Evolutionary conservation across 1,139 yeast species (phyloP), one percentile per base, ranked within the genome.

Genomic region (Kodamaea arcana): DNA sequence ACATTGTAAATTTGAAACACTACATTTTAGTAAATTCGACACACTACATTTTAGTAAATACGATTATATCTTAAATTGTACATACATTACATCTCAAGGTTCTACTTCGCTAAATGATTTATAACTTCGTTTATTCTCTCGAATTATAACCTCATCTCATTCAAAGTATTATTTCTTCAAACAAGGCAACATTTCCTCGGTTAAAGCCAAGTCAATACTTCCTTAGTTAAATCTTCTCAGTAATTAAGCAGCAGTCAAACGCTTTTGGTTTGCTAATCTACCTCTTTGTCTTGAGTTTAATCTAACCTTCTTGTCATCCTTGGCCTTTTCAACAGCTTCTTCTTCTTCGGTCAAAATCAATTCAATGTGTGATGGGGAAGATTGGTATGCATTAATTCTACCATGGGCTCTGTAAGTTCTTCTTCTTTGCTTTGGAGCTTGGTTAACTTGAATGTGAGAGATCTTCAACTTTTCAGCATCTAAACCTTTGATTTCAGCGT

Each of bases 381-480:
- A 86, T 78, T 87, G 94, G 90, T 87, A 92, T 61, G 96, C 95
- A 76, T 90, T 92, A 71, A 88, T 86, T 83, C 97, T 90, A 85
- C 99, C 99, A 83, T 92, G 98, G 63, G 98, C 98, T 83, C 99
- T 92, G 96, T 79, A 94, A 67, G 98, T 92, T 80, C 99, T 88
- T 80, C 98, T 92, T 82, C 98, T 94, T 80, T 87, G 95, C 80
- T 88, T 88, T 77, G 98, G 98, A 63, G 98, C 98, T 73, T 88
- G 96, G 95, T 92, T 94, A 65, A 92, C 98, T 81, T 94, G 98
- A 68, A 94, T 90, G 86, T 92, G 97, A 60, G 95, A 82, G 65
- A 92, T 80, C 75, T 83, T 84, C 71, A 92, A 84, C 70, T 83
- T 86, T 62, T 94, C 79, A 60, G 85, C 80, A 69, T 92, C 97